These are phyloP conservation scores for Backusella tarrabulga DNA, from an alignment of 192 early-diverging fungal species.

Conservation along the genomic window DNA sequence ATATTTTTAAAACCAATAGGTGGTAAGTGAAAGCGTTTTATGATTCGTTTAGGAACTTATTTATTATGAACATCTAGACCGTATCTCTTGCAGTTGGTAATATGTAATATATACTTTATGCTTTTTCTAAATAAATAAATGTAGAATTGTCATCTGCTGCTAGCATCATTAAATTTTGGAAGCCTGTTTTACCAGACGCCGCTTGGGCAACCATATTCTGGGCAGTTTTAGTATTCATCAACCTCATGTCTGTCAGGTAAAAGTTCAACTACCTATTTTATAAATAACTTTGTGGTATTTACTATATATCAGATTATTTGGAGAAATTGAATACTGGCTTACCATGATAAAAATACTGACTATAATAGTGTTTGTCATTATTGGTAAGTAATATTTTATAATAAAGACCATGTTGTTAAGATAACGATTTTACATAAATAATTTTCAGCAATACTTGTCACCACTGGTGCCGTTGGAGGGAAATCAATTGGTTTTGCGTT, in stretches of 20 bases:
- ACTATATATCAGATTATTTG: conserved; percentile 52
- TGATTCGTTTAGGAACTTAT: not conserved
- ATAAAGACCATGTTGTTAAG: not conserved
- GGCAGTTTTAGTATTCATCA: not conserved
- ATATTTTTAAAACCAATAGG: not conserved
- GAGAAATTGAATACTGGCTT: conserved; percentile 85
- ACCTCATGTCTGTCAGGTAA: not conserved
- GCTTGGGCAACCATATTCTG: not conserved
- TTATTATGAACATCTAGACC: not conserved
- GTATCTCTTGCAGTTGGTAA: not conserved
- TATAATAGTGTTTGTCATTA: conserved; percentile 77
- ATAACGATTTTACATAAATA: not conserved
- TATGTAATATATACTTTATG: not conserved
- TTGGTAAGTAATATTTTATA: conserved; percentile 56
- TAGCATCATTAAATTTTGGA: not conserved
- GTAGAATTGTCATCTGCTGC: not conserved
- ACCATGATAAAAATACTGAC: conserved; percentile 81
- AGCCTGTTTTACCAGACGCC: not conserved
- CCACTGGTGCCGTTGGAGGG: conserved; percentile 52
- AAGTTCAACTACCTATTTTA: not conserved
- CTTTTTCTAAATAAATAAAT: not conserved
- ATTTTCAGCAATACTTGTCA: conserved; percentile 60
- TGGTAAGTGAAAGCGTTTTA: not conserved
- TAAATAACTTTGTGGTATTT: conserved; percentile 24
- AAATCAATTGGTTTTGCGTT: conserved; percentile 22